A percentile compares a stretch with the other conserved stretches of the same genome.
These are phyloP conservation scores for Phoma sp. DNA, from an alignment of 2,329 filamentous ascomycete species.

Conservation along the genomic window DNA sequence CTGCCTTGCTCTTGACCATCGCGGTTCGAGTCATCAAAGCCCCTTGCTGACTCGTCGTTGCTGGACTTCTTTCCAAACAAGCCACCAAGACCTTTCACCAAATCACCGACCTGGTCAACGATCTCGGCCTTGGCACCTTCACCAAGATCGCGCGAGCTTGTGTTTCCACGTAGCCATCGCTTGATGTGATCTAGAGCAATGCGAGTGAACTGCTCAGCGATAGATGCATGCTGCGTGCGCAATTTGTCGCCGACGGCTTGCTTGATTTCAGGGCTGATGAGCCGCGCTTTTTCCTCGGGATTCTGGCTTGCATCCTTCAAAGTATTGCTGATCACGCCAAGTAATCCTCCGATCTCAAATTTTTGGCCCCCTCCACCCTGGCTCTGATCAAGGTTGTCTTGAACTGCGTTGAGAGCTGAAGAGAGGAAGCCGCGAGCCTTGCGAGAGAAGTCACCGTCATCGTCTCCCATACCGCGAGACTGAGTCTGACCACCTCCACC, in stretches of 20 bases:
- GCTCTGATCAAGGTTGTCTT: conserved; percentile 32
- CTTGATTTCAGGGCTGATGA: conserved; percentile 42
- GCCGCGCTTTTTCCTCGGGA: conserved; percentile 37
- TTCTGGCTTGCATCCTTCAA: conserved; percentile 38
- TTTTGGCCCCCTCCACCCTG: conserved; percentile 20
- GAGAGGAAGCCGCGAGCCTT: conserved; percentile 35
- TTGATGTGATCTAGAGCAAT: conserved; percentile 41
- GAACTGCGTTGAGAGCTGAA: conserved; percentile 32
- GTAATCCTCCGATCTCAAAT: conserved; percentile 34
- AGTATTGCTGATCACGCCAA: conserved; percentile 35
- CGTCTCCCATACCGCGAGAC: conserved; percentile 11
- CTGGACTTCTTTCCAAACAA: conserved; percentile 31
- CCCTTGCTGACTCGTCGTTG: conserved; percentile 28
- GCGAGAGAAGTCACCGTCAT: conserved; percentile 21
- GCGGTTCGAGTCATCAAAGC: conserved; percentile 19
- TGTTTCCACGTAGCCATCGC: conserved; percentile 41
- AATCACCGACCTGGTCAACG: conserved; percentile 33
- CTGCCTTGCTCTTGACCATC: conserved; percentile 21
- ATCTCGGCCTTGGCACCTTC: conserved; percentile 40
- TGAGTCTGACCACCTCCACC: conserved; percentile 20
- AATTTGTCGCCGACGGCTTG: conserved; percentile 35
- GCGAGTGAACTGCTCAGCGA: conserved; percentile 39
- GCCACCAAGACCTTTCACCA: conserved; percentile 37
- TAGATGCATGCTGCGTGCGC: conserved; percentile 32
- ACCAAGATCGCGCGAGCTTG: conserved; percentile 36